Evolutionary conservation across 257 asterid species (phyloP).

Genomic region (Przewalskia tangutica): DNA sequence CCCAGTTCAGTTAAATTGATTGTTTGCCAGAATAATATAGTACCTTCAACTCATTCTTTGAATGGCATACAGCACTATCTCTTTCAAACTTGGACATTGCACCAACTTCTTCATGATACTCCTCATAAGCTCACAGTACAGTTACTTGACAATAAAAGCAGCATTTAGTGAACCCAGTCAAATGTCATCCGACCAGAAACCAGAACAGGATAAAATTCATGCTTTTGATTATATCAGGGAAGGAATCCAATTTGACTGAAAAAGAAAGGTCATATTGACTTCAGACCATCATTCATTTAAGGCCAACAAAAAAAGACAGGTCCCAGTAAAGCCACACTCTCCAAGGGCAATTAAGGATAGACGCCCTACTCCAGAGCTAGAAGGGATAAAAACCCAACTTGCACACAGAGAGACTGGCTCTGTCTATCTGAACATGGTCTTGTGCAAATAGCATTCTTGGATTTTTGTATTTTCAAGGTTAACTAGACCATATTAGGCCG

Average conservation of each 20-base stretch:
- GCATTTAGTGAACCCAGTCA: neutral
- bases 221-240: neutral
- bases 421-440: neutral
- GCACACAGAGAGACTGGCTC: neutral
- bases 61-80: neutral
- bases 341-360: too few relatives aligned
- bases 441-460: neutral
- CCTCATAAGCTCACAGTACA: neutral
- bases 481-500: slow-evolving; percentile 80
- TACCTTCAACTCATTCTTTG: neutral
- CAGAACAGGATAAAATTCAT: neutral
- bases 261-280: neutral
- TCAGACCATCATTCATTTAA: neutral
- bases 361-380: too few relatives aligned
- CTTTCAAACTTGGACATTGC: neutral
- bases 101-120: neutral
- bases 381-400: neutral
- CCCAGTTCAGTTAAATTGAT: too few relatives aligned
- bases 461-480: neutral
- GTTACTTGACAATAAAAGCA: neutral
- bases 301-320: neutral
- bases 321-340: neutral
- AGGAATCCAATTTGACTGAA: neutral
- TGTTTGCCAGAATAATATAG: neutral
- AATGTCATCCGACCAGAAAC: neutral